Base-by-base conservation (phyloP, 345 rosid genomes). In the Euphorbia lathyris region DNA sequence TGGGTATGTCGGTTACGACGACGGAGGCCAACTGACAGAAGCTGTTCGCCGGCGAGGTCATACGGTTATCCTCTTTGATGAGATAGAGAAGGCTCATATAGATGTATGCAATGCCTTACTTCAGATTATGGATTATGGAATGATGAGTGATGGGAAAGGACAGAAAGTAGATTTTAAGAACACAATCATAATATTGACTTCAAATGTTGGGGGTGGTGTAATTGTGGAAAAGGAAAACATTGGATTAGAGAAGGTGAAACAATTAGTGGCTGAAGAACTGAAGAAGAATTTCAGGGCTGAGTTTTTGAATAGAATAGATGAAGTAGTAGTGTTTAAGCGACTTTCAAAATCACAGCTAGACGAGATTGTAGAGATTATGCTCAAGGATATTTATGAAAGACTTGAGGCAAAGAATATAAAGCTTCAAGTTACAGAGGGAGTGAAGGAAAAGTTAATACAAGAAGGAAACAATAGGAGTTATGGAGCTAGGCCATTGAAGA, bases 401-500 rank as follows among this genome's bases (percentile, higher is more conserved):
- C 68, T 87, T 1, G 75, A 80, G 75, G 79, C 63, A 29, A 85
- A 84, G 45, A 81, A 85, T 19, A 84, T 85, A 13, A 75, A 77
- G 68, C 79, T 89, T 9, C 78, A 75, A 16, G 90, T 87, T 63
- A 84, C 87, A 0, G 85, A 80, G 56, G 69, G 76, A 16, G 83
- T 85, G 62, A 84, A 59, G 61, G 83, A 80, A 65, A 78, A 78
- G 70, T 75, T 87, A 3, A 81, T 87, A 0, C 72, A 85, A 22
- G 92, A 84, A 79, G 90, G 92, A 7, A 76, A 80, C 16, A 83
- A 79, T 66, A 83, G 84, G 0, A 79, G 77, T 65, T 84, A 87
- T 52, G 90, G 92, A 55, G 96, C 89, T 0, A 87, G 96, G 62
- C 90, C 96, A 0, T 75, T 89, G 74, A 80, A 84, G 55, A 86